Evolutionary conservation across 1,139 yeast genomes (phyloP), one percentile per base, ranked within the genome.

Genomic region (Wickerhamomyces sp.): DNA sequence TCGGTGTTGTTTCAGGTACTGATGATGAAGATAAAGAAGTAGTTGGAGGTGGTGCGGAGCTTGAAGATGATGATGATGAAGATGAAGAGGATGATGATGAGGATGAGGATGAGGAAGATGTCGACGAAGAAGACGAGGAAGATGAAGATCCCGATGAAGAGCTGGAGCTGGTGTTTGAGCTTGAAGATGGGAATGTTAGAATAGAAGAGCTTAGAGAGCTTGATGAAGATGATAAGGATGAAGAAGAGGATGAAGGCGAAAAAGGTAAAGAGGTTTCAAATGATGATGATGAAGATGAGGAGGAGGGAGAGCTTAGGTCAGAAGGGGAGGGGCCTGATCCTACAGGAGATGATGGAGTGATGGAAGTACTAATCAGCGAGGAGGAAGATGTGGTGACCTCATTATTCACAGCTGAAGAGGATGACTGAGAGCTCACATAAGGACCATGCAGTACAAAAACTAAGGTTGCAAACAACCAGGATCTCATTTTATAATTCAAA

Each of bases 201-300:
- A 16, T 3, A 28, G 19, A 21, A 4, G 26, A 15, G 7, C 30
- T 26, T 10, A 28, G 14, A n/a, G 47, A 33, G 13, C 36, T 17
- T 14, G 44, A 31, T 3, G 45, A 35, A 9, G 47, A 37, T n/a
- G 47, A 35, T 2, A 45, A 34, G 7, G 49, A 36, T 5, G 50
- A 43, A 7, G 49, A 41, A 6, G 46, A 30, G 9, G 45, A 32
- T 15, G 49, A 40, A 7, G 51, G 36, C 8, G 46, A 35, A 13
- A 28, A n/a, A 13, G 20, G 22, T 17, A 38, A 28, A 19, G 42
- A 36, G 1, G 41, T 12, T 8, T 16, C 14, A 7, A n/a, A 4
- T 3, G 28, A 4, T 26, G n/a, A n/a, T 6, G 14, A 18, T 27
- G 27, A 12, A 28, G 29, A 9, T 39, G 28, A 5, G 33, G 24